Conservation (phyloP, 306 rosid genomes). For the Gillenia trifoliata region DNA sequence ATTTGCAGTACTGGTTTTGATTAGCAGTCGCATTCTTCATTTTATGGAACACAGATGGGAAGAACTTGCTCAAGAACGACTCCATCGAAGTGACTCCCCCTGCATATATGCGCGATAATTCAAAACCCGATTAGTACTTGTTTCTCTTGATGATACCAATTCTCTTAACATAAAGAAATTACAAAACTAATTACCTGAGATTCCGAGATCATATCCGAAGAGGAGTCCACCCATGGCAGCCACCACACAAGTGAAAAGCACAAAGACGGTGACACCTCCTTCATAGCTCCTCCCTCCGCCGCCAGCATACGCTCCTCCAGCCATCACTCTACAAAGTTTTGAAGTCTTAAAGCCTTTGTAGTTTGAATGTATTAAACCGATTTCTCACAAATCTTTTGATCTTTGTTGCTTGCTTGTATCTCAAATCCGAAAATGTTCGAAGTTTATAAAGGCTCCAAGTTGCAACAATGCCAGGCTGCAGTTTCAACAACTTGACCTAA, state of each 20-base stretch:
- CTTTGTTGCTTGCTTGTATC: not conserved
- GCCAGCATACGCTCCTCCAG: constrained; percentile 15
- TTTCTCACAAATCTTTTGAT: not conserved
- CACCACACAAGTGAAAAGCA: constrained; percentile 17
- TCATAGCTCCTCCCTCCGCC: not conserved
- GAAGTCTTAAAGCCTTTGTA: not conserved
- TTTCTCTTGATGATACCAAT: not conserved
- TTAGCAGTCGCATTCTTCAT: constrained; percentile 31
- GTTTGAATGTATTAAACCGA: not conserved
- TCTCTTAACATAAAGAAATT: not conserved
- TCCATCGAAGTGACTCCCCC: constrained; percentile 44
- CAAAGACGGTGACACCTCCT: constrained; percentile 27
- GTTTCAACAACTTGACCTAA: constrained; percentile 5
- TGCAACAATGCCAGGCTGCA: not conserved
- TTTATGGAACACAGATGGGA: constrained; percentile 37
- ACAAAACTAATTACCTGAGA: constrained; percentile 21
- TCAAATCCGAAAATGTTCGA: not conserved
- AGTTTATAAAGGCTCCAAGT: constrained; percentile 1
- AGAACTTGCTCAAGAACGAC: constrained; percentile 32
- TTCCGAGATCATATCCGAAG: constrained; percentile 40
- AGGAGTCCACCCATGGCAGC: constrained; percentile 33
- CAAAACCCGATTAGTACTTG: not conserved
- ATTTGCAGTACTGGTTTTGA: constrained; percentile 53
- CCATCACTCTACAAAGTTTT: constrained; percentile 14
- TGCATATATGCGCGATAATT: not conserved